Base-by-base conservation (phyloP, 345 rosid species). In the Dimocarpus longan region DNA sequence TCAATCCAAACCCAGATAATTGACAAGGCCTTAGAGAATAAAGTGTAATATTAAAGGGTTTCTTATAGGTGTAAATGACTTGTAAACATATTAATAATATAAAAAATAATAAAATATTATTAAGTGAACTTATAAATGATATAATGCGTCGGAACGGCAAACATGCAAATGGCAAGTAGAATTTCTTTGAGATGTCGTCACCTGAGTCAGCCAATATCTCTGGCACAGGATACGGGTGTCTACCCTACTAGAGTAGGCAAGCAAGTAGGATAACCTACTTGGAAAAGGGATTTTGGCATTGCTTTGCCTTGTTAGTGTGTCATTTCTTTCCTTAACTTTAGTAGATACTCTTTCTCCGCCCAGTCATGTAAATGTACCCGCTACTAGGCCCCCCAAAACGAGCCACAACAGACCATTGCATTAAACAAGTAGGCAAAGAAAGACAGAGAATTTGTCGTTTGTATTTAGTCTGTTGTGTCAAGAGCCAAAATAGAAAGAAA, bases 211-310 rank as follows among this genome's bases (percentile, higher is more conserved):
- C 72, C 74, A 75, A 86, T 19, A 60, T 86, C 88, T 86, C 81
- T 84, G 83, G 87, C 83, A 81, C 75, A 82, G 86, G 91, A 88
- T 86, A 81, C 86, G 86, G 89, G 88, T 85, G 83, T 82, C 82
- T 62, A 44, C 81, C 68, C 46, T 68, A 81, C 73, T 80, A 77
- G 65, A 71, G 73, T 82, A 85, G 78, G 43, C 77, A 66, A 70
- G 75, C 46, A 67, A 62, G 80, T 44, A 72, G 76, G 52, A 37
- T 52, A 62, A 76, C 50, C 22, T 56, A 70, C 42, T 50, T 77
- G 67, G n/a, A 82, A 72, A 66, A 16, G 67, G 73, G 24, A 37
- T 69, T 76, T 75, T 54, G 71, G 21, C 54, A 66, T 78, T 75
- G 66, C 80, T 78, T 73, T 78, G 73, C 74, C 73, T 75, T 80